These are phyloP conservation scores for Teratosphaeria viscida DNA, from an alignment of 2,329 filamentous ascomycete genomes.

Conservation along the genomic window DNA sequence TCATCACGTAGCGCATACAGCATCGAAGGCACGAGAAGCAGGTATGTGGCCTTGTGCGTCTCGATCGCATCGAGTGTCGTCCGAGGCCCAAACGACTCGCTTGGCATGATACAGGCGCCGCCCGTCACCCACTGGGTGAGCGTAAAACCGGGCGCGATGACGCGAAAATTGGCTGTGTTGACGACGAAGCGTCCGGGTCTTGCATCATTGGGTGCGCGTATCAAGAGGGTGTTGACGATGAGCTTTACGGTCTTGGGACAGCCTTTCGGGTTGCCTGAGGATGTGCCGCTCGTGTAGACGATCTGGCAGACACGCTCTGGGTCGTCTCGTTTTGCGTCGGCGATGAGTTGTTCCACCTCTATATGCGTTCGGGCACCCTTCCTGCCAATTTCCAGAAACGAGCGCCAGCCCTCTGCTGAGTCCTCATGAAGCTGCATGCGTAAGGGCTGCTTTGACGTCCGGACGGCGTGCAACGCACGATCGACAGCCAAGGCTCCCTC, in stretches of 20 bases:
- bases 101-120: slow-evolving; percentile 8
- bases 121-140: slow-evolving; percentile 6
- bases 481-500: background rate
- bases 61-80: slow-evolving; percentile 6
- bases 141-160: slow-evolving; percentile 7
- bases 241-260: background rate
- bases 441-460: background rate
- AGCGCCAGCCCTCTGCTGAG: background rate
- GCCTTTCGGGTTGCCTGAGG: slow-evolving; percentile 1
- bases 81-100: slow-evolving; percentile 2
- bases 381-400: background rate
- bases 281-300: background rate
- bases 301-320: background rate
- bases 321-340: background rate
- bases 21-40: slow-evolving; percentile 9
- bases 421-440: background rate
- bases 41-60: slow-evolving; percentile 4
- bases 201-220: background rate
- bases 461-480: background rate
- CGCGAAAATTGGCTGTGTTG: slow-evolving; percentile 9
- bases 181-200: background rate
- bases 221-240: background rate
- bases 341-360: background rate
- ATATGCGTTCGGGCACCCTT: background rate
- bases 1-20: slow-evolving; percentile 7